Evolutionary conservation across 2,329 filamentous ascomycete species (phyloP), one percentile per base, ranked within the genome.

Genomic region (Cladophialophora immunda): DNA sequence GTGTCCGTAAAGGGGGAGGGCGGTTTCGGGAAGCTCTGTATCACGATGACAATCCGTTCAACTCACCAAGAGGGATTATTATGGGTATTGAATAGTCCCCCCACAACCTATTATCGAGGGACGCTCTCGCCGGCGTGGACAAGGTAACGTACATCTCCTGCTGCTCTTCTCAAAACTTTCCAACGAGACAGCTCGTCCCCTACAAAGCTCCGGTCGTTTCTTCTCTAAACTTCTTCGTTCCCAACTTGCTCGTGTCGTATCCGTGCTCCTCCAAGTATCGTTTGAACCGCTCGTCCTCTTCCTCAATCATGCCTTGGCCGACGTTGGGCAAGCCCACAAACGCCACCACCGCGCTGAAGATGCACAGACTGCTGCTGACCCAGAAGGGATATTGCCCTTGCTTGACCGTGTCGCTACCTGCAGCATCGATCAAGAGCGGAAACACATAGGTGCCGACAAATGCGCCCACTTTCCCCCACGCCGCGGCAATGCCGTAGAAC

Each of bases 391-490:
- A 93, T 76, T 97, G 93, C 0, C 92, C 92, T 4, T 84, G 83
- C 22, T 86, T 84, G 19, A 86, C 79, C 0, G 79, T 78, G 62
- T 85, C 81, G 62, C 82, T 88, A 0, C 85, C 85, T 58, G 88
- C 83, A 30, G 83, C 80, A 67, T 82, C 78, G 63, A 93, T 90
- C 66, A 93, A 86, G 0, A 90, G 89, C 13, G 72, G 72, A 57
- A 95, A 93, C 11, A 95, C 88, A 73, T 91, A 94, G 0, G 90
- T 92, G 7, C 94, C 94, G 7, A 96, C 88, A 73, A 97, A 97
- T 1, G 93, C 94, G 56, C 81, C 81, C n/a, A 83, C 74, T 71
- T 83, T 83, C 36, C 81, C 81, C 19, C 78, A 68, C 2, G 81
- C 81, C 0, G 81, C 81, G 4, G 81, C 81, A 60, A 82, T 81